Percentiles rank a stretch among this genome's conserved stretches.
Conservation (phyloP, 1,284 basidiomycete species). For the Phellopilus nigrolimitatus region DNA sequence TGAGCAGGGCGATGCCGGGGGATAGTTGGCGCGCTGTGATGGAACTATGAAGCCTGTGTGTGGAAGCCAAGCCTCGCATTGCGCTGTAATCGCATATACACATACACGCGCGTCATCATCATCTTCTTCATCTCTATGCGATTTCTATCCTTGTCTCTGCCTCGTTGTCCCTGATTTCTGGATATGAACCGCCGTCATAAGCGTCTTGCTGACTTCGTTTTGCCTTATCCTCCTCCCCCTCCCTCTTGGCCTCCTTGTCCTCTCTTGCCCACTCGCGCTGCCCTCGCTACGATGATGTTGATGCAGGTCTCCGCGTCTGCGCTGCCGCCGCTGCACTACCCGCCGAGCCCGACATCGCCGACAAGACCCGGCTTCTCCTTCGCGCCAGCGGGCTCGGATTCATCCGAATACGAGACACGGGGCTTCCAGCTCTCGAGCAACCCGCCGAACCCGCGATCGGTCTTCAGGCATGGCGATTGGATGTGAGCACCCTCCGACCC, state of each 20-base stretch:
- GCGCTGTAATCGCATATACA: neutral
- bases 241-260: neutral
- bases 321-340: neutral
- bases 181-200: neutral
- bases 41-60: neutral
- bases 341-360: constrained; percentile 6
- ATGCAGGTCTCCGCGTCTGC: neutral
- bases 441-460: constrained; percentile 68
- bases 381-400: neutral
- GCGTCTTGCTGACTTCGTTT: neutral
- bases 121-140: too few relatives aligned
- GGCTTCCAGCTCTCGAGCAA: constrained; percentile 60
- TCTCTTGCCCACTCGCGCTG: neutral
- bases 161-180: neutral
- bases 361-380: neutral
- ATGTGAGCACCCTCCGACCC: constrained; percentile 68
- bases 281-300: too few relatives aligned
- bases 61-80: neutral
- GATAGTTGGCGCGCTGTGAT: too few relatives aligned
- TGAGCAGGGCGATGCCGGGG: too few relatives aligned
- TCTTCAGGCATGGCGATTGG: constrained; percentile 73
- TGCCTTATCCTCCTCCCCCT: neutral
- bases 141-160: neutral
- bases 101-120: too few relatives aligned
- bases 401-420: neutral